These are phyloP conservation scores for Coelastrella sp. DNA, from an alignment of 139 green algal genomes.

Conservation along the genomic window DNA sequence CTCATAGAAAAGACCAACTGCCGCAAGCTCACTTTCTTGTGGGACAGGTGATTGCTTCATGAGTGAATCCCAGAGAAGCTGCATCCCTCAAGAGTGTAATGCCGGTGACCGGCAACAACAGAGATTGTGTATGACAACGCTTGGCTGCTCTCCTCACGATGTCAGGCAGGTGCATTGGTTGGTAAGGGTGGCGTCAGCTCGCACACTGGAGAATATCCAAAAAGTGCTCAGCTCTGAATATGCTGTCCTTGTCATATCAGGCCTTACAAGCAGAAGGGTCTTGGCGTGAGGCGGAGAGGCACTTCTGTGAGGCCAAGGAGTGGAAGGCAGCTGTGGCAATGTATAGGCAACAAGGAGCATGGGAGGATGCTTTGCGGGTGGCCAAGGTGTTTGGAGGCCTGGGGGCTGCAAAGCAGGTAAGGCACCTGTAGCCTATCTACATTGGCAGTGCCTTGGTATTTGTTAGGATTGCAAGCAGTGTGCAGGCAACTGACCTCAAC, in stretches of 20 bases:
- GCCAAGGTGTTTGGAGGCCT: conserved; percentile 83
- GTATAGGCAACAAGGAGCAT: conserved; percentile 71
- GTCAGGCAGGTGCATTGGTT: no score
- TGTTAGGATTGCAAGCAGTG: no score
- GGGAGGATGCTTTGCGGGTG: conserved; percentile 87
- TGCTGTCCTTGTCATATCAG: conserved; percentile 48
- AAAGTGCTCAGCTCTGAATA: not conserved
- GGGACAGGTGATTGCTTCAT: conserved; percentile 17
- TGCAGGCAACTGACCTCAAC: no score
- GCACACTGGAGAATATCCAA: no score
- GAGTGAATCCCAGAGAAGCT: not conserved
- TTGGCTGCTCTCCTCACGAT: no score
- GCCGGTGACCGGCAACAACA: no score
- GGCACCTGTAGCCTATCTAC: not conserved
- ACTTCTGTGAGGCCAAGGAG: conserved; percentile 83
- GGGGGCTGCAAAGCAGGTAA: conserved; percentile 79
- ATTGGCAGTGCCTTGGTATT: no score
- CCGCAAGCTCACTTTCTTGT: conserved; percentile 62
- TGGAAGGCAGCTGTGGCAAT: conserved; percentile 89
- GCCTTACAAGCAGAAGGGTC: conserved; percentile 74
- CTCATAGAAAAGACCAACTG: conserved; percentile 71
- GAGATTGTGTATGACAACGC: no score
- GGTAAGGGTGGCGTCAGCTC: no score
- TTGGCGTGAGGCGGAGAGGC: conserved; percentile 80
- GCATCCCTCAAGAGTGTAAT: no score